Base-by-base conservation (phyloP, 352 stramenopile species). In the Phytophthora fragariaefolia region DNA sequence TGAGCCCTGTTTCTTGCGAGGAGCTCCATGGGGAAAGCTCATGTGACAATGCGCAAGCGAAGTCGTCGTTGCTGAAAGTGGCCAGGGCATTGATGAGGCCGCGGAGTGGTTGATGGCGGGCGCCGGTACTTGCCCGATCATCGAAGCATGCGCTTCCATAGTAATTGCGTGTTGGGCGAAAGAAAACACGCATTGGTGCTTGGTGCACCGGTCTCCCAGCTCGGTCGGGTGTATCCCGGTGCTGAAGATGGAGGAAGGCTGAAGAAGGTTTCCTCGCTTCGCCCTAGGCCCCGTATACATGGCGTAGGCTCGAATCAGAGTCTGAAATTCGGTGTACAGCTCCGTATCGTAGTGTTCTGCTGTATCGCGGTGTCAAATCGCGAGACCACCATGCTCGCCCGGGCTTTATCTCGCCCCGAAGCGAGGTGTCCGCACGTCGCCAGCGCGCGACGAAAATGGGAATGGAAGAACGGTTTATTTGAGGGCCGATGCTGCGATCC, bases 41-140 rank as follows among this genome's bases (percentile, higher is more conserved):
- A 56, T 64, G 58, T 58, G 58, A 38, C 23, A 48, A 58, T 55
- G 62, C 54, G 62, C 62, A 65, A 69, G 45, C 46, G 13, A 48
- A 49, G 53, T 52, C 32, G 34, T 69, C 34, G 15, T 26, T 20
- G 46, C 54, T 23, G 32, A n/a, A 23, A 58, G 34, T 47, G 30
- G 23, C 36, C 45, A 20, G n/a, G 40, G 22, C 26, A 53, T 12
- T 50, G 24, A 28, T 8, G 13, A n/a, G 24, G 18, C 28, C 20
- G 17, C 22, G 10, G 12, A 1, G 8, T 34, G 2, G 10, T 3
- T 47, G 10, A 13, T 20, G 20, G 8, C 18, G 8, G 34, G n/a
- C 30, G 46, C 38, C 43, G 24, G 61, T 23, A 48, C 57, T 61
- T 40, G 42, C 57, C 38, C 7, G 3, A 7, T 3, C 24, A 15